A percentile compares a stretch with the other conserved stretches of the same genome.
phyloP scores from a whole-genome alignment of 441 rosid species.

The Pelargonium australe region DNA sequence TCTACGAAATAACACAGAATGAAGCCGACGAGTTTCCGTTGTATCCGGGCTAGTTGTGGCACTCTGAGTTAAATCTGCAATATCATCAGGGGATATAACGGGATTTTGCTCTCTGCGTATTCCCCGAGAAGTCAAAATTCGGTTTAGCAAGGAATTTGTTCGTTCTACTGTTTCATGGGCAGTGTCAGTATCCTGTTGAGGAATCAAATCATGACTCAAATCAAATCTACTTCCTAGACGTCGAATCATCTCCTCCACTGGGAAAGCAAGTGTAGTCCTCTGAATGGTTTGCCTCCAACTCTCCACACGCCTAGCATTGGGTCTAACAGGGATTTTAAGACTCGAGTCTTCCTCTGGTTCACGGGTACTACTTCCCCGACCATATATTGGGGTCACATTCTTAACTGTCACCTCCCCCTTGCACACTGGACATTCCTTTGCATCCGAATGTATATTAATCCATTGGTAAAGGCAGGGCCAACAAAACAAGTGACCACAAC shows the following conservation, averaged over 20 bases:
- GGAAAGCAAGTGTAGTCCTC: conserved; percentile 49
- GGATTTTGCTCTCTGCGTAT: conserved; percentile 61
- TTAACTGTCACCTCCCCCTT: conserved; percentile 76
- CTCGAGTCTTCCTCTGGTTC: conserved; percentile 56
- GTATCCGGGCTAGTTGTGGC: conserved; percentile 41
- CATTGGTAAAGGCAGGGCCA: conserved; percentile 87
- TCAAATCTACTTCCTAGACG: conserved; percentile 74
- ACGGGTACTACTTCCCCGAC: conserved; percentile 55
- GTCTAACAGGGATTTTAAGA: conserved; percentile 75
- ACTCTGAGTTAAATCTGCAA: conserved; percentile 40
- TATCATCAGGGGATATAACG: conserved; percentile 38
- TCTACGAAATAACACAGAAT: conserved; percentile 39
- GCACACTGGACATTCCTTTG: conserved; percentile 93
- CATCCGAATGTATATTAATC: conserved; percentile 67
- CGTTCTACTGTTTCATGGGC: conserved; percentile 49
- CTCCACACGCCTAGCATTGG: conserved; percentile 68
- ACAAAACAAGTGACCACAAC: conserved; percentile 92
- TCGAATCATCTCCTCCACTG: conserved; percentile 87
- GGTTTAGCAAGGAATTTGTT: conserved; percentile 41
- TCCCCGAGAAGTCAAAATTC: conserved; percentile 63
- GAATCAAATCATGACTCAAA: conserved; percentile 44
- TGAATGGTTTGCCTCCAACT: conserved; percentile 78
- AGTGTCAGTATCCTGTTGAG: conserved; percentile 46
- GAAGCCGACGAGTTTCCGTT: conserved; percentile 41
- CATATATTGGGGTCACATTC: conserved; percentile 82